Evolutionary conservation across 192 early-diverging fungal species (phyloP).

Genomic region (Coemansia erecta): DNA sequence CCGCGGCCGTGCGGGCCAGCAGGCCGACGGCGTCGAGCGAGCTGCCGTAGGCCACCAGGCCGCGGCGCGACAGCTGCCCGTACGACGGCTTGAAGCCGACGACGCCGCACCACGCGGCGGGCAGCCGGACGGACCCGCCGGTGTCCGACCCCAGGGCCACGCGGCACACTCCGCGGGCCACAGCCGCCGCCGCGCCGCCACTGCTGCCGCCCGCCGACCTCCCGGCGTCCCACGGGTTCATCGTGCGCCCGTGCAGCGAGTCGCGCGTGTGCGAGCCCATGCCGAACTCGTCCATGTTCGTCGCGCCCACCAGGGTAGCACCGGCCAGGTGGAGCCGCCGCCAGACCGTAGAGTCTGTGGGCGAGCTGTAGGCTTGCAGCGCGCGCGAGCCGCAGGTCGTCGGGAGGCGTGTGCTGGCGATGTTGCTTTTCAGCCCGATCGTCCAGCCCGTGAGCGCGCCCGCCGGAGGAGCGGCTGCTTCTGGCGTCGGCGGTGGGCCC

Average conservation of each 20-base stretch:
- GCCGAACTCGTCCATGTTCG: constrained; percentile 97
- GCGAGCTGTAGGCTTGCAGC: constrained; percentile 55
- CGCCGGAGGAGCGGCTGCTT: no score
- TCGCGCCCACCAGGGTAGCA: constrained; percentile 69
- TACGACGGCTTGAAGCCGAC: constrained; percentile 94
- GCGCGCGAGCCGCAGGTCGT: constrained; percentile 78
- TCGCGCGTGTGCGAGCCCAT: constrained; percentile 69
- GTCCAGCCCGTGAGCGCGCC: constrained; percentile 63
- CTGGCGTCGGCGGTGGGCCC: no score
- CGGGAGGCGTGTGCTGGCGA: constrained; percentile 59
- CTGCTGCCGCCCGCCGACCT: constrained; percentile 81
- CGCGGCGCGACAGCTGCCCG: constrained; percentile 79
- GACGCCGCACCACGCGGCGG: constrained; percentile 91
- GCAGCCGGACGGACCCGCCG: constrained; percentile 90
- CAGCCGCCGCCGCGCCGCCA: constrained; percentile 88
- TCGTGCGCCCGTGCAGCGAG: constrained; percentile 34
- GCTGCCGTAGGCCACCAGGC: constrained; percentile 82
- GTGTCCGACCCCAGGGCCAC: constrained; percentile 91
- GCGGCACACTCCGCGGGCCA: constrained; percentile 75
- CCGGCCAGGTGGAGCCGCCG: constrained; percentile 60
- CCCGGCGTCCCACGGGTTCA: constrained; percentile 17
- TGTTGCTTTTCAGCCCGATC: constrained; percentile 79
- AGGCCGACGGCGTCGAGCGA: constrained; percentile 89
- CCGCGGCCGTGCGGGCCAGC: constrained; percentile 60
- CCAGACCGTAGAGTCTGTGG: constrained; percentile 67